Percentiles rank a stretch among this genome's conserved stretches.
Conservation (phyloP, 1,139 yeast species). For the Lodderomyces metapsilosis region DNA sequence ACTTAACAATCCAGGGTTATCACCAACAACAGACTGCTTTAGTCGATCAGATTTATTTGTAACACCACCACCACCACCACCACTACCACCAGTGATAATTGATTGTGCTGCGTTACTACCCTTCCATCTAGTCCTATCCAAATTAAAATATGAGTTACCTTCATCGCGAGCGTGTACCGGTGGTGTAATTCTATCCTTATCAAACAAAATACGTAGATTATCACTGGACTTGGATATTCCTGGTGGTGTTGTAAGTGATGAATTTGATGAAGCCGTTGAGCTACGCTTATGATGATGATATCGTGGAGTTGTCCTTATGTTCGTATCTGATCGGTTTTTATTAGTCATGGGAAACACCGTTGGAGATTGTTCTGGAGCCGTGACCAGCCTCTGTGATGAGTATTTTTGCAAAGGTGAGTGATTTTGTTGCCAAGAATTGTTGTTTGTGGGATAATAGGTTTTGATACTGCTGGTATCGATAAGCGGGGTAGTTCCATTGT, state of each 20-base stretch:
- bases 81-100: background rate
- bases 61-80: no score
- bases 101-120: background rate
- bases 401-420: background rate
- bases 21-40: background rate
- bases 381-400: background rate
- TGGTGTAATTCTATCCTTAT: slow-evolving; percentile 4
- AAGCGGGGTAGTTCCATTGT: background rate
- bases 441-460: background rate
- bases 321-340: slow-evolving; percentile 4
- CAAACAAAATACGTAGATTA: slow-evolving; percentile 2
- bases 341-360: background rate
- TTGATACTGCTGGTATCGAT: background rate
- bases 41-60: slow-evolving; percentile 1
- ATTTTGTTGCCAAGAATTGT: slow-evolving; percentile 2
- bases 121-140: slow-evolving; percentile 2
- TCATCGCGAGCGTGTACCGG: slow-evolving; percentile 2
- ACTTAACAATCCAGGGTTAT: slow-evolving; percentile 7
- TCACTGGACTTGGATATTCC: slow-evolving; percentile 8
- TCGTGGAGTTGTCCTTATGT: slow-evolving; percentile 1
- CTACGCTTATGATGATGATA: slow-evolving; percentile 3
- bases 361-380: background rate
- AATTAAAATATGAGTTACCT: slow-evolving; percentile 1
- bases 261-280: slow-evolving; percentile 2
- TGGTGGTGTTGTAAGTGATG: slow-evolving; percentile 1